These are phyloP conservation scores for Endoconidiophora laricicola DNA, from an alignment of 2,329 filamentous ascomycete species.

Conservation along the genomic window DNA sequence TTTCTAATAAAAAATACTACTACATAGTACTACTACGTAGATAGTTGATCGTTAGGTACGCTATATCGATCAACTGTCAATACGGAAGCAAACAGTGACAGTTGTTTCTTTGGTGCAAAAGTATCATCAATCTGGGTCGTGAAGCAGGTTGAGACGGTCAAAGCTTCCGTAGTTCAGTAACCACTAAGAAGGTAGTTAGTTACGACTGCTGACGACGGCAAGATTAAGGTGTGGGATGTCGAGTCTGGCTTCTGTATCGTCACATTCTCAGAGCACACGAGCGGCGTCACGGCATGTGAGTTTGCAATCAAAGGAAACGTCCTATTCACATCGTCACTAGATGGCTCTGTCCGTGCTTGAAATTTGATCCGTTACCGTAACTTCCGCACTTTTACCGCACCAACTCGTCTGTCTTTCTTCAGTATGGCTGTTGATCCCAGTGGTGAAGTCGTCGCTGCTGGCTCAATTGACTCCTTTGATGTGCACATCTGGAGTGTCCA, in stretches of 20 bases:
- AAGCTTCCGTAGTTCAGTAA: too few species aligned
- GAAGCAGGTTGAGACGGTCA: too few species aligned
- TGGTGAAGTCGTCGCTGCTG: slow-evolving; percentile 88
- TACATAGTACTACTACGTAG: too few species aligned
- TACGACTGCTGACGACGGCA: slow-evolving; percentile 88
- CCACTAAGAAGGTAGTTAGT: slow-evolving; percentile 70
- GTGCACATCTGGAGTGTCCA: slow-evolving; percentile 98
- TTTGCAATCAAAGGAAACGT: slow-evolving; percentile 93
- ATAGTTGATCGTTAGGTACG: too few species aligned
- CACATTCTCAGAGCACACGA: slow-evolving; percentile 93
- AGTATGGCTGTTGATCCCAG: slow-evolving; percentile 93
- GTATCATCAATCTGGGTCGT: too few species aligned
- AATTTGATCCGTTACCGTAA: slow-evolving; percentile 92
- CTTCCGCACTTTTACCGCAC: slow-evolving; percentile 92
- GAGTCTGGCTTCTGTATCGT: slow-evolving; percentile 95
- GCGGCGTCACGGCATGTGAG: slow-evolving; percentile 83
- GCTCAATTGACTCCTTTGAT: slow-evolving; percentile 89
- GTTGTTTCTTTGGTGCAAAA: too few species aligned
- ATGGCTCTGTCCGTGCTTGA: slow-evolving; percentile 90
- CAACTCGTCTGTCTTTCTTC: slow-evolving; percentile 78
- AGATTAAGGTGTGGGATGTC: slow-evolving; percentile 97
- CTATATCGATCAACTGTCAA: too few species aligned
- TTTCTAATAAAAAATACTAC: too few species aligned
- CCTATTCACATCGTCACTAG: slow-evolving; percentile 84
- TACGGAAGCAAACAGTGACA: too few species aligned